A percentile compares a stretch with the other conserved stretches of the same genome.
Evolutionary conservation across 768 basidiomycete genomes (phyloP).

Genomic region (Agaricus sinodeliciosus): DNA sequence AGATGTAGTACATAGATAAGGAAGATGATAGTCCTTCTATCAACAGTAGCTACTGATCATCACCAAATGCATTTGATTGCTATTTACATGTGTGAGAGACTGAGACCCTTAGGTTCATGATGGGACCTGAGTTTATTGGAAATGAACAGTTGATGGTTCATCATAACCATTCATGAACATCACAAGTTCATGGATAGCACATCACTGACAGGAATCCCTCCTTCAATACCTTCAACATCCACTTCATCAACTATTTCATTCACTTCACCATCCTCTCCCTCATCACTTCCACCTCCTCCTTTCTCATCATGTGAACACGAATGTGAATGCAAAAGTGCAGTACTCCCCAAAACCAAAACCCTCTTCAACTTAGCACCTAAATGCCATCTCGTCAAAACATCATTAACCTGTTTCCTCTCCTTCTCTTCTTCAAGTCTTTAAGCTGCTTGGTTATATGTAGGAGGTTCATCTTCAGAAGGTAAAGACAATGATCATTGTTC

Average conservation of each 20-base stretch:
- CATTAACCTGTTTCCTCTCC: conserved; percentile 47
- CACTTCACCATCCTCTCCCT: neutral
- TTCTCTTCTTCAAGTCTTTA: conserved; percentile 41
- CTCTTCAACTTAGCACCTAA: conserved; percentile 40
- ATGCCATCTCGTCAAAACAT: conserved; percentile 67
- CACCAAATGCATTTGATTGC: too few species aligned
- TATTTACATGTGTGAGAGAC: too few species aligned
- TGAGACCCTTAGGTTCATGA: too few species aligned
- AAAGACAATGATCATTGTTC: conserved; percentile 24
- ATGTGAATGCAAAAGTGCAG: neutral
- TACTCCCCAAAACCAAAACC: neutral
- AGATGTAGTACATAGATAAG: too few species aligned
- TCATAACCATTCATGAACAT: too few species aligned
- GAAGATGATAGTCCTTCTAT: too few species aligned
- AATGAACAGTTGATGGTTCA: too few species aligned
- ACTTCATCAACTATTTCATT: neutral
- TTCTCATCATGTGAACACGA: neutral
- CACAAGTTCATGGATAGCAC: too few species aligned
- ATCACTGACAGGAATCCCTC: conserved; percentile 61
- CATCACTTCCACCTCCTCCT: neutral
- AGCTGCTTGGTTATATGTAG: conserved; percentile 63
- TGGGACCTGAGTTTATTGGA: too few species aligned
- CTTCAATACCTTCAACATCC: conserved; percentile 21
- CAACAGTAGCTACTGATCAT: too few species aligned
- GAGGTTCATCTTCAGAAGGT: conserved; percentile 41